phyloP scores from a whole-genome alignment of 106 monocot genomes.

The Allium sativum region DNA sequence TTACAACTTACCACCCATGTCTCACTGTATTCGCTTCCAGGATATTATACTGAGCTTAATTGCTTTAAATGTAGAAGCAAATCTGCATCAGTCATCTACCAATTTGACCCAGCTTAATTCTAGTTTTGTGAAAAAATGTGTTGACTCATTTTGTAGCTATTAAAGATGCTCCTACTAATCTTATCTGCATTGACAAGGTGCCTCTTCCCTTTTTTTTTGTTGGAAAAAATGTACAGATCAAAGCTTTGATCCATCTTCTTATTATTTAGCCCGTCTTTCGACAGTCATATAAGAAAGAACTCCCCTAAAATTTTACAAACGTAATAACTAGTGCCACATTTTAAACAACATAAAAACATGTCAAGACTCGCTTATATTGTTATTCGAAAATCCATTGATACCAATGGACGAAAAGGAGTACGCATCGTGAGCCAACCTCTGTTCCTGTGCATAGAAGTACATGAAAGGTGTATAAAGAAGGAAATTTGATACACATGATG shows the following conservation, averaged over 20 bases:
- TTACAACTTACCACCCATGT: too few species aligned
- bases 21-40: too few species aligned
- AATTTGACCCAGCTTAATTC: too few species aligned
- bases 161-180: too few species aligned
- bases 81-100: too few species aligned
- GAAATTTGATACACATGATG: conserved; percentile 96
- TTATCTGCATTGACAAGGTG: too few species aligned
- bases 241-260: background rate
- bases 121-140: too few species aligned
- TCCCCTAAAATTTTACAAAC: background rate
- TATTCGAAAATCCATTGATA: conserved; percentile 16
- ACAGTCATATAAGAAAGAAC: background rate
- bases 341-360: background rate
- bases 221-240: background rate
- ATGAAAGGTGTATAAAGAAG: conserved; percentile 92
- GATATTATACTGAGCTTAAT: too few species aligned
- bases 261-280: background rate
- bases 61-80: too few species aligned
- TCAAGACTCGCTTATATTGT: conserved; percentile 3
- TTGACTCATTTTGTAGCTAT: too few species aligned
- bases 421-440: conserved; percentile 57
- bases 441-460: conserved; percentile 92
- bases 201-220: too few species aligned
- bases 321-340: background rate
- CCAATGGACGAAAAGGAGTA: conserved; percentile 17